Evolutionary conservation across 1,284 basidiomycete genomes (phyloP).

Genomic region (Marasmius tenuissimus): DNA sequence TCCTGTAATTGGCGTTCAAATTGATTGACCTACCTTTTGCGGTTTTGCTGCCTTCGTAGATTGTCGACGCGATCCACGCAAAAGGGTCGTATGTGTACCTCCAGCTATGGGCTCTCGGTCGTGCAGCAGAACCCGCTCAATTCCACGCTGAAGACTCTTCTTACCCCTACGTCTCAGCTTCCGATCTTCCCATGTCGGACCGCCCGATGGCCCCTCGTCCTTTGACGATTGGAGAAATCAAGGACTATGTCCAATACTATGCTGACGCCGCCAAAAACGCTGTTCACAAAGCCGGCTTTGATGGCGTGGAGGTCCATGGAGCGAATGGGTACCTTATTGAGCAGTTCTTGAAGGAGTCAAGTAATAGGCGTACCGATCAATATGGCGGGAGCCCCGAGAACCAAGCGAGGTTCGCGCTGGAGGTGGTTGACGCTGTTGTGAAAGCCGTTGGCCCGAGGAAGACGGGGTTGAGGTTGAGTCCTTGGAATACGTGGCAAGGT

Average conservation of each 20-base stretch:
- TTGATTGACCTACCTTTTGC: neutral
- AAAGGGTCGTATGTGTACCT: slow-evolving; percentile 42
- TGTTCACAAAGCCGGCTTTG: slow-evolving; percentile 24
- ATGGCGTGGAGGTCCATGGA: slow-evolving; percentile 31
- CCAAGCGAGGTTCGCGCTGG: slow-evolving; percentile 38
- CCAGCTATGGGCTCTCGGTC: slow-evolving; percentile 48
- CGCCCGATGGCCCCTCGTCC: slow-evolving; percentile 15
- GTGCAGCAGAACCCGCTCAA: slow-evolving; percentile 29
- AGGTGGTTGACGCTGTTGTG: slow-evolving; percentile 35
- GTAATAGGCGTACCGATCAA: slow-evolving; percentile 47
- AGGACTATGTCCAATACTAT: slow-evolving; percentile 32
- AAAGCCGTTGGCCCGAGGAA: slow-evolving; percentile 31
- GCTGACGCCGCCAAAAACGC: slow-evolving; percentile 34
- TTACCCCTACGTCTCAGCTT: slow-evolving; percentile 15
- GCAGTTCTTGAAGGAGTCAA: slow-evolving; percentile 35
- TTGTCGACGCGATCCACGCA: slow-evolving; percentile 34
- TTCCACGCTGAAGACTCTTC: slow-evolving; percentile 23
- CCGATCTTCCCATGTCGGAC: slow-evolving; percentile 14
- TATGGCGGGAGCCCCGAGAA: slow-evolving; percentile 51
- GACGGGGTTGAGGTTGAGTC: slow-evolving; percentile 51
- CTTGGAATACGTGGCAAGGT: slow-evolving; percentile 46
- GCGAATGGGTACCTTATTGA: slow-evolving; percentile 38
- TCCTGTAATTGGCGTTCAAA: neutral
- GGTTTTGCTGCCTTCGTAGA: slow-evolving; percentile 14
- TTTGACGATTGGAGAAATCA: slow-evolving; percentile 32